Percentiles rank a stretch among this genome's conserved stretches.
Conservation (phyloP, 768 basidiomycete species). For the Pleurotus pulmonarius region DNA sequence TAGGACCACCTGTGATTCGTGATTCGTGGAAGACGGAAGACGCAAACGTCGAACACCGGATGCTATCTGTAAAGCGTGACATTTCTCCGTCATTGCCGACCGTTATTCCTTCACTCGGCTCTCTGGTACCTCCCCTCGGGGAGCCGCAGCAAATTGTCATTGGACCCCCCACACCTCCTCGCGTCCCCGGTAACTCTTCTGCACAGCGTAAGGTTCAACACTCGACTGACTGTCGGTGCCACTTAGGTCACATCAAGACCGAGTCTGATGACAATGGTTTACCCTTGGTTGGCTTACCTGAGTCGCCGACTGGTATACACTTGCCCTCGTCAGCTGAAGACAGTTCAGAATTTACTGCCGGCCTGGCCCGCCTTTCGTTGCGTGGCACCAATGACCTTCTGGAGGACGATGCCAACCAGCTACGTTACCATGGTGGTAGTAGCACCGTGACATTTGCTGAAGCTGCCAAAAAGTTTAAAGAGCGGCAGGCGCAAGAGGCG, state of each 20-base stretch:
- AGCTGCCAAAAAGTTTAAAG: conserved; percentile 47
- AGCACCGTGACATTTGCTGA: conserved; percentile 54
- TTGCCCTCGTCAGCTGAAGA: conserved; percentile 1
- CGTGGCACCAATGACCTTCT: conserved; percentile 1
- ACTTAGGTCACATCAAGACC: not conserved
- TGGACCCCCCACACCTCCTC: not conserved
- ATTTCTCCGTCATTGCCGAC: not conserved
- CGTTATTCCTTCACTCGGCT: not conserved
- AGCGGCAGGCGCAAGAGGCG: conserved; percentile 42
- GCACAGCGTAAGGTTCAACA: no score
- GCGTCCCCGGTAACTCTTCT: not conserved
- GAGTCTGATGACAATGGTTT: conserved; percentile 4
- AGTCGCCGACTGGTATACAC: not conserved
- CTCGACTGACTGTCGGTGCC: not conserved
- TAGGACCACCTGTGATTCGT: conserved; percentile 59
- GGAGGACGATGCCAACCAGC: conserved; percentile 29
- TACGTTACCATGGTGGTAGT: conserved; percentile 62
- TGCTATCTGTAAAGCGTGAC: not conserved
- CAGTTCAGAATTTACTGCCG: not conserved
- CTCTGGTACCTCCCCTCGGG: not conserved
- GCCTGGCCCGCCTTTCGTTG: not conserved
- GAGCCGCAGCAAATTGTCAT: not conserved
- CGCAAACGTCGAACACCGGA: not conserved
- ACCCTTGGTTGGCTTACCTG: not conserved
- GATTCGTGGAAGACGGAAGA: conserved; percentile 55